These are phyloP conservation scores for Nicotiana knightiana DNA, from an alignment of 257 asterid genomes.

Conservation along the genomic window DNA sequence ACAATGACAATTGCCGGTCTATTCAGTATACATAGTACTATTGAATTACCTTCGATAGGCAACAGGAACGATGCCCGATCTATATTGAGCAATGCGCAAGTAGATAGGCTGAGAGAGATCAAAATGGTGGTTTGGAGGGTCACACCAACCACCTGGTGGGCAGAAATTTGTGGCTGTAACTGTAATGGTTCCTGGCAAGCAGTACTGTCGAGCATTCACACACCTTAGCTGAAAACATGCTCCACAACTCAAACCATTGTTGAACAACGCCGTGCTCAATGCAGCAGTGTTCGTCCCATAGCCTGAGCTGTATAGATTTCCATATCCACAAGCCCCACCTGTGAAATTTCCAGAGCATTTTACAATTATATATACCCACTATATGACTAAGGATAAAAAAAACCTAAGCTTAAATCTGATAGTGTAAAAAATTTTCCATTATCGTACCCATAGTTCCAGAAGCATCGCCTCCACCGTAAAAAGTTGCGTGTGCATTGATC, in stretches of 20 bases:
- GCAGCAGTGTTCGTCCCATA: slow-evolving; percentile 89
- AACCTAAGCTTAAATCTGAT: not conserved
- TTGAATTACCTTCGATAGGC: slow-evolving; percentile 52
- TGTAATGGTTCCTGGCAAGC: slow-evolving; percentile 55
- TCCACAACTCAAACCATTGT: slow-evolving; percentile 84
- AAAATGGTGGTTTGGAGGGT: slow-evolving; percentile 85
- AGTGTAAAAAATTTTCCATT: not conserved
- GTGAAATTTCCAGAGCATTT: not conserved
- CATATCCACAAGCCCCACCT: slow-evolving; percentile 98
- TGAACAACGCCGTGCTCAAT: slow-evolving; percentile 67
- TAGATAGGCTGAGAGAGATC: slow-evolving; percentile 81
- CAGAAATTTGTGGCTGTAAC: slow-evolving; percentile 95
- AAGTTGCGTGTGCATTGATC: slow-evolving; percentile 84
- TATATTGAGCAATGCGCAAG: slow-evolving; percentile 64
- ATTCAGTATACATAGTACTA: not conserved
- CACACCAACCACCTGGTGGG: slow-evolving; percentile 97
- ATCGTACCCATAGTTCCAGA: slow-evolving; percentile 93
- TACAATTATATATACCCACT: not conserved
- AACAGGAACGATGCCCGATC: slow-evolving; percentile 86
- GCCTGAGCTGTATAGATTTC: slow-evolving; percentile 76
- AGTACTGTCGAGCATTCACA: slow-evolving; percentile 47
- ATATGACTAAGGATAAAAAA: not conserved
- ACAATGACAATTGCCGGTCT: not conserved
- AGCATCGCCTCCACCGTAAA: slow-evolving; percentile 95
- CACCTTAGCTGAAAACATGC: slow-evolving; percentile 67